These are phyloP conservation scores for Opeltia flavorubescens DNA, from an alignment of 495 filamentous ascomycete species.

Conservation along the genomic window DNA sequence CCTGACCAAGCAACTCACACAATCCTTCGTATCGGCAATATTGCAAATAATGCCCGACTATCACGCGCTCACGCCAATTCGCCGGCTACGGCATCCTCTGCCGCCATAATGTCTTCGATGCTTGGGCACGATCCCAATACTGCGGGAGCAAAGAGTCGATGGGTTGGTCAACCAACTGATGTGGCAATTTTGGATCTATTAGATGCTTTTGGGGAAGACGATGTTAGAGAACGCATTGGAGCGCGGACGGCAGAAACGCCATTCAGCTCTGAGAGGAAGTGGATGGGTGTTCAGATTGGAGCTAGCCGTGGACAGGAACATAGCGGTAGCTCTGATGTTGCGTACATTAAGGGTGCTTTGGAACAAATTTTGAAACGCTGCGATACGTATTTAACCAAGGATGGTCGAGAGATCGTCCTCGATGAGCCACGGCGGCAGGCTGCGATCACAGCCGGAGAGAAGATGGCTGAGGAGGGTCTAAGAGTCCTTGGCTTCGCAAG, in stretches of 20 bases:
- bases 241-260: constrained; percentile 69
- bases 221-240: constrained; percentile 73
- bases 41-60: constrained; percentile 87
- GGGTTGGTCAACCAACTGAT: constrained; percentile 95
- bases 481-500: constrained; percentile 87
- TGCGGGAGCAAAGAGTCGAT: constrained; percentile 58
- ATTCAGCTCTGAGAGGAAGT: constrained; percentile 94
- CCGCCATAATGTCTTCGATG: constrained; percentile 65
- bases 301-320: constrained; percentile 28
- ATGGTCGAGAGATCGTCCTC: constrained; percentile 75
- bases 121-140: constrained; percentile 44
- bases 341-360: constrained; percentile 89
- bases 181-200: constrained; percentile 87
- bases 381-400: constrained; percentile 77
- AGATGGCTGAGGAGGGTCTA: constrained; percentile 86
- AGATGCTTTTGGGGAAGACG: constrained; percentile 78
- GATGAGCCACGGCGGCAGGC: constrained; percentile 63
- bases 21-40: constrained; percentile 80
- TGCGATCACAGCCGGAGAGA: constrained; percentile 67
- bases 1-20: constrained; percentile 59
- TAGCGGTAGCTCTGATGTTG: constrained; percentile 46
- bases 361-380: constrained; percentile 77
- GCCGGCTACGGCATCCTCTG: constrained; percentile 52
- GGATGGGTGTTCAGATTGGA: constrained; percentile 91
- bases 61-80: constrained; percentile 45